Conservation (phyloP, 78 protist genomes). For the Dictyostelium discoideum region dicty_2.7 NC_007088.5:2138001-2138500, state of each 20-base stretch:
- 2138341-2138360: neutral
- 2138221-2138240: slow-evolving; percentile 32
- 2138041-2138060: neutral
- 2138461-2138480: slow-evolving; percentile 65
- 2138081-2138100: slow-evolving; percentile 27
- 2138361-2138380: slow-evolving; percentile 21
- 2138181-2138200: neutral
- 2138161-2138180: neutral
- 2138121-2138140: too few species aligned
- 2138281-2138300: neutral
- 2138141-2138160: too few species aligned
- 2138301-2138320: neutral
- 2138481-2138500: slow-evolving; percentile 39
- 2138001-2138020: too few species aligned
- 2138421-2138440: slow-evolving; percentile 67
- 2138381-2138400: slow-evolving; percentile 21
- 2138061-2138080: slow-evolving; percentile 21
- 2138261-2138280: neutral
- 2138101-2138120: neutral
- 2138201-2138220: neutral
- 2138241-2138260: slow-evolving; percentile 54
- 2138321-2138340: neutral
- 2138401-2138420: slow-evolving; percentile 79
- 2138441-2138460: slow-evolving; percentile 39
- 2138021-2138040: neutral